phyloP scores from a whole-genome alignment of 768 basidiomycete species.

The Macrolepiota fuliginosa region DNA sequence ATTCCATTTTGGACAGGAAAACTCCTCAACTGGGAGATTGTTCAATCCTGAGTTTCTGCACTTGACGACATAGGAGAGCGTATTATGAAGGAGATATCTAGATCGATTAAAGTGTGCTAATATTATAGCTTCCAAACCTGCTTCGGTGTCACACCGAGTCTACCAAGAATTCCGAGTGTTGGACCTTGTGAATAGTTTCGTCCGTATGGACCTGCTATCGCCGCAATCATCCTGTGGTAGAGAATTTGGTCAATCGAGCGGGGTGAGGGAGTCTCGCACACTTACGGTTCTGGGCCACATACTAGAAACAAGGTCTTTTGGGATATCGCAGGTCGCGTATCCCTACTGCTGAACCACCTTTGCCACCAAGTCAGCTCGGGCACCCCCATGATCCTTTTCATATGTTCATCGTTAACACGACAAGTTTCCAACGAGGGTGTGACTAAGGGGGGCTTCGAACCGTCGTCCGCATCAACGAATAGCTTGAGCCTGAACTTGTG shows the following conservation, averaged over 20 bases:
- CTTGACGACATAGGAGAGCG: neutral
- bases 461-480: conserved; percentile 57
- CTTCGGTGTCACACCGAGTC: conserved; percentile 56
- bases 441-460: conserved; percentile 18
- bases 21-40: conserved; percentile 70
- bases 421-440: conserved; percentile 37
- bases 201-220: conserved; percentile 75
- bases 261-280: conserved; percentile 4
- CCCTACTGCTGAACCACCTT: conserved; percentile 24
- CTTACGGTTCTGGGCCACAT: conserved; percentile 84
- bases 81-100: neutral
- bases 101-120: neutral
- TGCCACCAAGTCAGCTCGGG: conserved; percentile 30
- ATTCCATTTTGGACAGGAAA: conserved; percentile 90
- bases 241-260: neutral
- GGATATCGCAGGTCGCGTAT: conserved; percentile 17
- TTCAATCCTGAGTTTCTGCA: conserved; percentile 1
- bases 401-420: conserved; percentile 48
- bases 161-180: conserved; percentile 63
- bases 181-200: conserved; percentile 73
- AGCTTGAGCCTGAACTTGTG: conserved; percentile 54
- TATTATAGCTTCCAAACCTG: conserved; percentile 70
- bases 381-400: conserved; percentile 41
- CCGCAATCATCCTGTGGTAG: conserved; percentile 62
- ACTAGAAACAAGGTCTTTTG: conserved; percentile 65